Conservation (phyloP, 352 stramenopile species). For the Phytophthora quininea region DNA sequence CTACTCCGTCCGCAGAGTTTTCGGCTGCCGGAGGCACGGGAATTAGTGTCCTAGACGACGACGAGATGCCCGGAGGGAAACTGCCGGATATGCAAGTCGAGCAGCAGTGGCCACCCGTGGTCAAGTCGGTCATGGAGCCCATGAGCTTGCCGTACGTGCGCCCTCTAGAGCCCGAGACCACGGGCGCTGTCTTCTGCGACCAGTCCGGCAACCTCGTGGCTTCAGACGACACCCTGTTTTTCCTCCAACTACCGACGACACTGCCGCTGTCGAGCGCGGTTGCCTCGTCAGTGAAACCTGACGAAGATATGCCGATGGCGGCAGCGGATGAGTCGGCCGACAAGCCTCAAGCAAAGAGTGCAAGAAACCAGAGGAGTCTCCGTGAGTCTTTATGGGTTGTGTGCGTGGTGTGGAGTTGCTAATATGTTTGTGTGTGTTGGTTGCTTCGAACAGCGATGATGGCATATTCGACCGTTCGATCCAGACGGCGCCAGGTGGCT, state of each 20-base stretch:
- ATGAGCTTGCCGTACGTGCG: slow-evolving; percentile 80
- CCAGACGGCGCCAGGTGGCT: slow-evolving; percentile 69
- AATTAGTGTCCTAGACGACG: slow-evolving; percentile 85
- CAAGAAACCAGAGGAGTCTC: slow-evolving; percentile 29
- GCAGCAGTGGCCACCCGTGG: slow-evolving; percentile 79
- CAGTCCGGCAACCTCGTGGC: slow-evolving; percentile 56
- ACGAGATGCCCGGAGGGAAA: slow-evolving; percentile 60
- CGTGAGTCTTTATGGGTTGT: slow-evolving; percentile 20
- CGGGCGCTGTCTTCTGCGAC: slow-evolving; percentile 75
- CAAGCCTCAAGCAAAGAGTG: slow-evolving; percentile 16
- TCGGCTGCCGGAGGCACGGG: slow-evolving; percentile 78
- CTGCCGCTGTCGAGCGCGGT: slow-evolving; percentile 68
- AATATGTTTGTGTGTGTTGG: neutral
- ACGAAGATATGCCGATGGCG: slow-evolving; percentile 49
- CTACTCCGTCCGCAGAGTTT: slow-evolving; percentile 38
- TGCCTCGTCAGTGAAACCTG: slow-evolving; percentile 30
- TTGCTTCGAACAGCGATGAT: slow-evolving; percentile 40
- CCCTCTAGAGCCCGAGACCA: slow-evolving; percentile 61
- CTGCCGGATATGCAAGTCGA: slow-evolving; percentile 61
- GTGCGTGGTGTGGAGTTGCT: neutral
- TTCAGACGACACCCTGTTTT: slow-evolving; percentile 75
- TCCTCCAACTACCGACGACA: slow-evolving; percentile 86
- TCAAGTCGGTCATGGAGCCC: slow-evolving; percentile 84
- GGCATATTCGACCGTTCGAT: slow-evolving; percentile 77
- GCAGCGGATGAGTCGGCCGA: slow-evolving; percentile 16